Evolutionary conservation across 345 rosid genomes (phyloP).

Genomic region (Salix suchowensis): DNA sequence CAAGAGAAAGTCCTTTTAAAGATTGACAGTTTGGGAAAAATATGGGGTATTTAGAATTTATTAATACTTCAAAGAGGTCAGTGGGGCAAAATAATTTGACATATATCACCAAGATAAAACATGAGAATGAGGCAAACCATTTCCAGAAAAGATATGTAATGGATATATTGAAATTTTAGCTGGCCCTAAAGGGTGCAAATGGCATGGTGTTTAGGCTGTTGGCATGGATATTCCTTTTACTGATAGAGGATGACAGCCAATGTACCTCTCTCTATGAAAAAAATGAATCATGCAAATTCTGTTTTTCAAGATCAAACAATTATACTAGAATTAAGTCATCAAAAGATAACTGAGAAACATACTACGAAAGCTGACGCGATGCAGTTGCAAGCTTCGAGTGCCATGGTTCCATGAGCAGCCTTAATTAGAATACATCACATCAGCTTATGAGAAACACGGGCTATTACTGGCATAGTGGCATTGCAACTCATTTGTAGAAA

Average conservation of each 20-base stretch:
- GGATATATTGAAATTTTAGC: no score
- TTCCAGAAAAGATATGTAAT: no score
- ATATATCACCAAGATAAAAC: no score
- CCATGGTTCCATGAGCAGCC: constrained; percentile 69
- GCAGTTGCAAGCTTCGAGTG: constrained; percentile 91
- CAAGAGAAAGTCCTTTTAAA: neutral
- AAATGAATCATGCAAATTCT: neutral
- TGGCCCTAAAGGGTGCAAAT: neutral
- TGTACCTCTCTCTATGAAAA: neutral
- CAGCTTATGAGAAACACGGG: constrained; percentile 7
- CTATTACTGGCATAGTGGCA: neutral
- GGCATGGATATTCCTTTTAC: neutral
- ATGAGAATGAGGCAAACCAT: no score
- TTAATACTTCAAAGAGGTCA: no score
- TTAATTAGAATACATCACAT: constrained; percentile 29
- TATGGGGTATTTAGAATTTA: no score
- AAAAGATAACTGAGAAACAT: constrained; percentile 13
- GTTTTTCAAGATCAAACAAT: neutral
- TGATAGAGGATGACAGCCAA: neutral
- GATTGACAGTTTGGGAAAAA: no score
- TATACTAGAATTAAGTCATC: neutral
- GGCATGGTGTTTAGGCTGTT: neutral
- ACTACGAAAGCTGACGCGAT: constrained; percentile 64
- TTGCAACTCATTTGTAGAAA: neutral
- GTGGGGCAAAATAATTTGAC: no score